These are phyloP conservation scores for Akanthomyces uredinophilus DNA, from an alignment of 2,329 filamentous ascomycete species.

Conservation along the genomic window DNA sequence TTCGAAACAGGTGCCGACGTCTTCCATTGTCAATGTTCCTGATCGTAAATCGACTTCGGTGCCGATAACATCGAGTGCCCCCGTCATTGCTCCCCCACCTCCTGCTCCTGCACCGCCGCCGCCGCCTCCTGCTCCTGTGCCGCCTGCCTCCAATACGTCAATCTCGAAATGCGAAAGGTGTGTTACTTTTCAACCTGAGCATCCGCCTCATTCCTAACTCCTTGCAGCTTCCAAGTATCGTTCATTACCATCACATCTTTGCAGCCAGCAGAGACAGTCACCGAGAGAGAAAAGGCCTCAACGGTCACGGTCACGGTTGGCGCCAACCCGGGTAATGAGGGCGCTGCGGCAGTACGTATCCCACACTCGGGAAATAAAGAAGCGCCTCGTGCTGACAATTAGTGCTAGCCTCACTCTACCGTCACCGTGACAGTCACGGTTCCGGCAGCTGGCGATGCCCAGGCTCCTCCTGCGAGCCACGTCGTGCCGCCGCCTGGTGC, in stretches of 20 bases:
- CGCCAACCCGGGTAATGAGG: neutral
- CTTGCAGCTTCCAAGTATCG: neutral
- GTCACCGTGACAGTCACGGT: neutral
- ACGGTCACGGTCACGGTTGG: neutral
- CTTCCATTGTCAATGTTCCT: neutral
- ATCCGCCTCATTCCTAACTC: neutral
- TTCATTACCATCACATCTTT: slow-evolving; percentile 2
- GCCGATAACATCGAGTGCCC: neutral
- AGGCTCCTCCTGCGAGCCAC: neutral
- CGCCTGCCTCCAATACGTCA: neutral
- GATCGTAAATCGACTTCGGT: neutral
- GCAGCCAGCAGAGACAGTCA: neutral
- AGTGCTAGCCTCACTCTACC: neutral
- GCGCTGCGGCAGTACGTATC: neutral
- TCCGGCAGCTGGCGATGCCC: neutral
- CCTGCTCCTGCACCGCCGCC: neutral
- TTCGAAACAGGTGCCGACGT: neutral
- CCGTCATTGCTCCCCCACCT: neutral
- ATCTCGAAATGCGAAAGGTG: neutral
- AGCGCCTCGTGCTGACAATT: neutral
- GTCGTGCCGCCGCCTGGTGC: neutral
- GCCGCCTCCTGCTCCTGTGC: neutral
- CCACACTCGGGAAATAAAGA: no score
- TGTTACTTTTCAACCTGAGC: neutral
- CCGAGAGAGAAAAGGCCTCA: neutral